Evolutionary conservation across 2,329 filamentous ascomycete genomes (phyloP).

Genomic region (Bipolaris sorokiniana): DNA sequence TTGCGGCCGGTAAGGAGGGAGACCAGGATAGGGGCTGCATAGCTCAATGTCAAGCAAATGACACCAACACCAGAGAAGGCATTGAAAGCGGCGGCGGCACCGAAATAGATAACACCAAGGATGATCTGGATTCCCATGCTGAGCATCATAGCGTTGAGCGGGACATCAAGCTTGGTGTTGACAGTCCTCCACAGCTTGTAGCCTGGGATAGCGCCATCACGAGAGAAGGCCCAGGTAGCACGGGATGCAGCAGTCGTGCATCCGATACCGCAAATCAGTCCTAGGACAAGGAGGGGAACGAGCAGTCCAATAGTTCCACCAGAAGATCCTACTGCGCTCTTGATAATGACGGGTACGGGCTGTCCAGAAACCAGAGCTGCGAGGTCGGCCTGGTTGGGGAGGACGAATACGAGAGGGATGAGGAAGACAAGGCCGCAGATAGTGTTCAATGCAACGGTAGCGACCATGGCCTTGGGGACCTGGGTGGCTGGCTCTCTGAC

Average conservation of each 20-base stretch:
- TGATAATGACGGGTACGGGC: conserved; percentile 69
- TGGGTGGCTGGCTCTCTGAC: conserved; percentile 69
- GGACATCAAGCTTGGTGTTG: conserved; percentile 67
- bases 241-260: conserved; percentile 73
- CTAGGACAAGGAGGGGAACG: conserved; percentile 69
- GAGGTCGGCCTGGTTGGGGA: conserved; percentile 66
- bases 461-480: conserved; percentile 75
- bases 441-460: conserved; percentile 69
- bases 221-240: conserved; percentile 72
- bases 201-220: conserved; percentile 72
- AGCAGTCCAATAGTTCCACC: conserved; percentile 68
- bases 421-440: conserved; percentile 71
- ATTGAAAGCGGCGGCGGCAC: conserved; percentile 72
- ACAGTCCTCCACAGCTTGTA: conserved; percentile 66
- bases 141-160: conserved; percentile 75
- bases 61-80: conserved; percentile 74
- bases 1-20: conserved; percentile 66
- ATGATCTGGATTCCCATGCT: conserved; percentile 69
- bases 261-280: conserved; percentile 69
- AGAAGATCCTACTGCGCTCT: conserved; percentile 64
- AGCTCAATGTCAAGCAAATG: conserved; percentile 72
- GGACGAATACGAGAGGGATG: conserved; percentile 71
- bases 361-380: conserved; percentile 62
- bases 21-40: conserved; percentile 70
- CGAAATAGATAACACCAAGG: conserved; percentile 72